Evolutionary conservation across 164 flowering plant species (phyloP).

Genomic region (Protea cynaroides): DNA sequence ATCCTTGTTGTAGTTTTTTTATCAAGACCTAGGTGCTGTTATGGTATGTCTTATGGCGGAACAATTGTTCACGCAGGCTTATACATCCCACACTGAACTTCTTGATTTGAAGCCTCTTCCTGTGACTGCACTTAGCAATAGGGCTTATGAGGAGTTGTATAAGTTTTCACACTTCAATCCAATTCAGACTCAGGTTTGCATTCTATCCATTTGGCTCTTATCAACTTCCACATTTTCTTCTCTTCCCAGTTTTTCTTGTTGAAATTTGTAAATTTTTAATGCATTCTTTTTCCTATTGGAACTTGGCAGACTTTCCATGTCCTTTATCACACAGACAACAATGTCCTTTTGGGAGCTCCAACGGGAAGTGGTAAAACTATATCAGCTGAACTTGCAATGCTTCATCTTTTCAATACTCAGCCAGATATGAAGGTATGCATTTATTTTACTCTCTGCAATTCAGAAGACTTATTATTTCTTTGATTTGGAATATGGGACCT

Average conservation of each 20-base stretch:
- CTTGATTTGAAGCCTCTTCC: constrained; percentile 94
- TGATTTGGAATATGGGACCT: too few relatives aligned
- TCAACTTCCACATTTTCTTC: constrained; percentile 2
- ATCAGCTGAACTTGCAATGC: constrained; percentile 99
- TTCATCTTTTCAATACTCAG: constrained; percentile 85
- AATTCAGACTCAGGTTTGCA: constrained; percentile 90
- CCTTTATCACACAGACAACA: constrained; percentile 83
- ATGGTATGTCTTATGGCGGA: constrained; percentile 2
- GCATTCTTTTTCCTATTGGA: constrained; percentile 9
- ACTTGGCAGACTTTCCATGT: constrained; percentile 77
- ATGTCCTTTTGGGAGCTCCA: constrained; percentile 95
- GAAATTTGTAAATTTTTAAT: background rate
- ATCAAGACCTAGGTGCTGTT: background rate
- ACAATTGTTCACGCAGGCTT: constrained; percentile 43
- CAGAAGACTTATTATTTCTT: background rate
- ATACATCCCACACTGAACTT: constrained; percentile 88
- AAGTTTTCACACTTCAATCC: constrained; percentile 96
- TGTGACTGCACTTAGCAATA: constrained; percentile 71
- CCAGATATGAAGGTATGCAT: constrained; percentile 93
- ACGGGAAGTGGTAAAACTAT: constrained; percentile 99
- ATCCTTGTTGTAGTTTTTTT: background rate
- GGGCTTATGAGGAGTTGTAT: constrained; percentile 63
- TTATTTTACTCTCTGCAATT: constrained; percentile 4
- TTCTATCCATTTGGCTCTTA: background rate
- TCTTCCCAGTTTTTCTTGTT: background rate